Conservation (phyloP, 2,329 filamentous ascomycete genomes). For the Sphaerostilbella broomeana region DNA sequence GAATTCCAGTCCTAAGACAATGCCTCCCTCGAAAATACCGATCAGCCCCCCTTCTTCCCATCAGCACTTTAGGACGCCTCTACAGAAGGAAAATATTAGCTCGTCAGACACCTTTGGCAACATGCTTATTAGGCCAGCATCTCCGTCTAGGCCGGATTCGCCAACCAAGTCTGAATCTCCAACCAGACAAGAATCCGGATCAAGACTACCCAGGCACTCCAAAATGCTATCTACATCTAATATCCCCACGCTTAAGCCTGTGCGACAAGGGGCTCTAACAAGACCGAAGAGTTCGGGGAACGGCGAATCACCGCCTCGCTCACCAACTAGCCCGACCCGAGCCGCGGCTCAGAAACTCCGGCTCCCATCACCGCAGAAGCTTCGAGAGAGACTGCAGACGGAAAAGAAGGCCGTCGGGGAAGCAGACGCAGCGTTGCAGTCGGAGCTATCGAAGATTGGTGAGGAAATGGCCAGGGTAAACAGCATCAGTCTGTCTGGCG, state of each 20-base stretch:
- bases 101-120: constrained; percentile 18
- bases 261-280: too few relatives aligned
- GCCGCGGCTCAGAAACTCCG: constrained; percentile 48
- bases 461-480: constrained; percentile 65
- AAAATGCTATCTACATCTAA: constrained; percentile 48
- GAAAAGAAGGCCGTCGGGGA: constrained; percentile 70
- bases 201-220: constrained; percentile 31
- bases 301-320: constrained; percentile 19
- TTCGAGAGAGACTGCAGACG: constrained; percentile 76
- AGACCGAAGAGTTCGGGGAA: constrained; percentile 22
- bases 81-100: constrained; percentile 39
- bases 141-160: constrained; percentile 13
- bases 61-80: constrained; percentile 35
- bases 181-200: constrained; percentile 19
- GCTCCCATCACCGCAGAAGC: constrained; percentile 64
- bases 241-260: constrained; percentile 47
- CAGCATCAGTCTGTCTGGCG: constrained; percentile 25
- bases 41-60: constrained; percentile 39
- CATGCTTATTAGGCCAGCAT: constrained; percentile 8
- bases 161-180: constrained; percentile 16
- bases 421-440: constrained; percentile 62
- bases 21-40: constrained; percentile 45
- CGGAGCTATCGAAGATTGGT: constrained; percentile 72
- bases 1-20: constrained; percentile 44
- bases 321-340: constrained; percentile 25